A percentile compares a stretch with the other conserved stretches of the same genome.
Evolutionary conservation across 2,329 filamentous ascomycete species (phyloP).

Genomic region (Neopestalotiopsis sp.): DNA sequence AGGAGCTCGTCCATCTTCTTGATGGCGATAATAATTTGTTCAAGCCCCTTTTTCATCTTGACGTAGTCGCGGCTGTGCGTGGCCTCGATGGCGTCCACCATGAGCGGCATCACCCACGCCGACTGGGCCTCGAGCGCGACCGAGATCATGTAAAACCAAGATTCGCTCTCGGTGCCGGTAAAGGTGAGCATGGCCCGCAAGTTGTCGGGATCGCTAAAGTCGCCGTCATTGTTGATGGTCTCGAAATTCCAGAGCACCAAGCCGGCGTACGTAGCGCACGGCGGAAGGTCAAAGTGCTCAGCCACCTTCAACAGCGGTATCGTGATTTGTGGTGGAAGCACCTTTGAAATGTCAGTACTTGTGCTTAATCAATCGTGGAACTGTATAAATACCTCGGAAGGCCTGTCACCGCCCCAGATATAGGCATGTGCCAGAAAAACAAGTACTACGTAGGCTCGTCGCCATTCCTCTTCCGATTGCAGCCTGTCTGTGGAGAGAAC

Average conservation of each 20-base stretch:
- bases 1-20: constrained; percentile 72
- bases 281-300: constrained; percentile 77
- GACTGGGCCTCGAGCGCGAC: constrained; percentile 88
- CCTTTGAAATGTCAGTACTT: constrained; percentile 38
- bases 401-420: constrained; percentile 83
- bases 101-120: constrained; percentile 74
- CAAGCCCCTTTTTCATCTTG: constrained; percentile 67
- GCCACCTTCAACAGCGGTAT: constrained; percentile 78
- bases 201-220: constrained; percentile 71
- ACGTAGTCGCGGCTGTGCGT: constrained; percentile 65
- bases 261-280: constrained; percentile 88
- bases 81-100: constrained; percentile 78
- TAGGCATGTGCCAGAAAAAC: constrained; percentile 84
- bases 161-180: constrained; percentile 87
- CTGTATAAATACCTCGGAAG: constrained; percentile 64
- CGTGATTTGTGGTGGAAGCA: constrained; percentile 76
- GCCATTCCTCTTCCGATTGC: constrained; percentile 73
- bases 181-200: constrained; percentile 80
- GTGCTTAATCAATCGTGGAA: not conserved
- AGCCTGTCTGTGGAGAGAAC: constrained; percentile 72
- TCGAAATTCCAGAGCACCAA: constrained; percentile 91
- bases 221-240: constrained; percentile 52
- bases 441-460: constrained; percentile 79
- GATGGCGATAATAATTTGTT: constrained; percentile 69
- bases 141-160: constrained; percentile 92